phyloP scores from a whole-genome alignment of 345 rosid genomes.

The Syzygium oleosum region DNA sequence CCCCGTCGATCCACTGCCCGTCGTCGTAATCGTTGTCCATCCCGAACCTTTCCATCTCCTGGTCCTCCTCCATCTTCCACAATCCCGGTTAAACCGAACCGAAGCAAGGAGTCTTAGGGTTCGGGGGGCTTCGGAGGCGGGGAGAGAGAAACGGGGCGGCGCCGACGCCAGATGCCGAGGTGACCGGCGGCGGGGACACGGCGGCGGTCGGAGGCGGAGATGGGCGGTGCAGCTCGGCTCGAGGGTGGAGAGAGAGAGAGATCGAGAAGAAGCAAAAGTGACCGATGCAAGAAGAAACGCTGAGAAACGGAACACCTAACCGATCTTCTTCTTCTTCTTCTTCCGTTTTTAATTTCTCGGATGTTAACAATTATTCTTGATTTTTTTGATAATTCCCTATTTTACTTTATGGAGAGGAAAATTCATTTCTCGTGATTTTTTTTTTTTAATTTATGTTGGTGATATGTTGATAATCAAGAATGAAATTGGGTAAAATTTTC shows the following conservation, averaged over 20 bases:
- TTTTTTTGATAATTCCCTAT: background rate
- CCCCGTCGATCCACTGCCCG: conserved; percentile 66
- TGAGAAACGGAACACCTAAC: background rate
- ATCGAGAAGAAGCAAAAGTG: background rate
- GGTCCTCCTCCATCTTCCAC: conserved; percentile 62
- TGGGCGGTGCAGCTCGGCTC: background rate
- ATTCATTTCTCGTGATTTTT: background rate
- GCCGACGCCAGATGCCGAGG: background rate
- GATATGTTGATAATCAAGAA: background rate
- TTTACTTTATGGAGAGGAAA: background rate
- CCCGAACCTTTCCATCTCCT: conserved; percentile 79
- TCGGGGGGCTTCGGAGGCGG: background rate
- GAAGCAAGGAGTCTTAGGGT: background rate
- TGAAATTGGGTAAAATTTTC: background rate
- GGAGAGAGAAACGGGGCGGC: background rate
- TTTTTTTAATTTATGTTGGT: background rate
- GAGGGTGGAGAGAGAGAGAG: background rate
- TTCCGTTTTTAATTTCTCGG: background rate
- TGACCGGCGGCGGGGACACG: background rate
- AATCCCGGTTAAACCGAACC: background rate
- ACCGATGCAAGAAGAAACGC: background rate
- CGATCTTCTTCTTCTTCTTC: background rate
- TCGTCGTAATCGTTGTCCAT: conserved; percentile 84
- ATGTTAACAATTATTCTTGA: background rate
- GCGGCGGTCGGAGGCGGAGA: background rate